Percentiles rank a stretch among this genome's conserved stretches.
Conservation (phyloP, 306 rosid genomes). For the Medicago arabica region DNA sequence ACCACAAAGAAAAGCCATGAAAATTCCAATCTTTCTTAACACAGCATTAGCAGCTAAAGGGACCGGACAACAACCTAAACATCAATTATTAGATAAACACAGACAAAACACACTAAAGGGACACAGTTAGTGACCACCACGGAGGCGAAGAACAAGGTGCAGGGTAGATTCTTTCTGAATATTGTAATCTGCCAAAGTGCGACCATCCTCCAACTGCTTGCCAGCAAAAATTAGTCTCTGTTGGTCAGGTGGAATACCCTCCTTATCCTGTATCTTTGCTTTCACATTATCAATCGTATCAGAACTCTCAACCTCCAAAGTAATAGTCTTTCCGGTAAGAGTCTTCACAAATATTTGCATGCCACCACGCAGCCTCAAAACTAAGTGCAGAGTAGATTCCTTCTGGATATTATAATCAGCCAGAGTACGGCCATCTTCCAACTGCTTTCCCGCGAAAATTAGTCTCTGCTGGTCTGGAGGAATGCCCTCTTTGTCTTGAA, state of each 20-base stretch:
- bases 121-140: neutral
- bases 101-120: neutral
- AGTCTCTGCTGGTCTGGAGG: no score
- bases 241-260: neutral
- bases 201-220: neutral
- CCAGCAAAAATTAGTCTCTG: neutral
- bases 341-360: neutral
- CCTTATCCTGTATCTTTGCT: neutral
- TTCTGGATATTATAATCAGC: neutral
- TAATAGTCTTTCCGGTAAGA: neutral
- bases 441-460: no score
- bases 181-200: neutral
- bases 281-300: neutral
- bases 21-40: neutral
- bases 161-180: neutral
- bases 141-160: neutral
- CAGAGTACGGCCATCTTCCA: neutral
- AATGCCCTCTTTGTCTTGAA: no score
- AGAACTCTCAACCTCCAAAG: neutral
- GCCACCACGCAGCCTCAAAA: neutral
- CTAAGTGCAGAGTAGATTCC: conserved; percentile 1
- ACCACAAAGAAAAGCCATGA: neutral
- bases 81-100: neutral
- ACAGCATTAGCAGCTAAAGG: neutral
- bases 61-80: neutral